A percentile compares a stretch with the other conserved stretches of the same genome.
Conservation (phyloP, 176 grass and related monocot genomes). For the Dactylis glomerata region DNA sequence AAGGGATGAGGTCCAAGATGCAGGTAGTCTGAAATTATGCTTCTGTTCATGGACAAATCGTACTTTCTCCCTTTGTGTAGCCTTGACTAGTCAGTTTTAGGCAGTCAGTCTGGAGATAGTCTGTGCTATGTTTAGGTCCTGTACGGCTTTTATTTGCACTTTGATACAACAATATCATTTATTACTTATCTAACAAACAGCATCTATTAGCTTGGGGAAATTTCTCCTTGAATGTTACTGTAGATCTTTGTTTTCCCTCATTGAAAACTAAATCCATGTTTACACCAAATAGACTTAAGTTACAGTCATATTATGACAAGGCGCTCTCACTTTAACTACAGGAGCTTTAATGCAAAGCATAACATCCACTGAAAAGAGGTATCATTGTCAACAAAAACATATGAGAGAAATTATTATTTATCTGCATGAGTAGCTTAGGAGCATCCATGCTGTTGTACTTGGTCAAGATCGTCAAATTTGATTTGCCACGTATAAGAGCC, state of each 20-base stretch:
- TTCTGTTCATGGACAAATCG: not conserved
- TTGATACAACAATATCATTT: not conserved
- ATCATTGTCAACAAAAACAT: not conserved
- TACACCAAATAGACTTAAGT: not conserved
- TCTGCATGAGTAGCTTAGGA: no score
- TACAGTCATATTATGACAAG: not conserved
- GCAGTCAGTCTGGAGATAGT: not conserved
- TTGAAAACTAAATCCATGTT: not conserved
- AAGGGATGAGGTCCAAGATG: constrained; percentile 71
- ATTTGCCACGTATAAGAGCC: no score
- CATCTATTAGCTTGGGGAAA: not conserved
- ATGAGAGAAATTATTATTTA: not conserved
- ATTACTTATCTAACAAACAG: not conserved
- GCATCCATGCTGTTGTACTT: no score
- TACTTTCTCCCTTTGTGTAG: not conserved
- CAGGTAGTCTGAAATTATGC: constrained; percentile 44
- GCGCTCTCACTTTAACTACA: not conserved
- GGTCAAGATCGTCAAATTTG: no score
- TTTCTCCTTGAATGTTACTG: not conserved
- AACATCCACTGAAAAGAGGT: not conserved
- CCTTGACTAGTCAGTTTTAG: not conserved
- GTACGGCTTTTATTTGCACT: not conserved
- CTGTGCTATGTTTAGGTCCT: not conserved
- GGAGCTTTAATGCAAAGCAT: not conserved
- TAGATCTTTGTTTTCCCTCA: not conserved